Evolutionary conservation across 768 basidiomycete species (phyloP).

Genomic region (Suillus luteus): DNA sequence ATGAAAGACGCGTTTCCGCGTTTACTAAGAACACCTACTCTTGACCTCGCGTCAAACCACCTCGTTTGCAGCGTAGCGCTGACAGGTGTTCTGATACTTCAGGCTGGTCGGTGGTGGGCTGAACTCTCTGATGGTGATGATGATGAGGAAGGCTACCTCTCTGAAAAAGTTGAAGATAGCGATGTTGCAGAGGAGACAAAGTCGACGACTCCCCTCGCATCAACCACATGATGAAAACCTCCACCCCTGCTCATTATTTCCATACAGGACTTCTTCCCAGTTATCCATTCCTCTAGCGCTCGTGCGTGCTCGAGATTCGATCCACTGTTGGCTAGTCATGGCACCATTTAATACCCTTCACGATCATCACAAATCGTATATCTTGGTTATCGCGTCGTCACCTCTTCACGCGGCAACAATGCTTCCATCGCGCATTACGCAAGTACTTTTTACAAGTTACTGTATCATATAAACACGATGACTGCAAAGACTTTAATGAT

Average conservation of each 20-base stretch:
- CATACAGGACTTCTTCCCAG: background rate
- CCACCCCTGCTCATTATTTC: background rate
- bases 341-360: constrained; percentile 3
- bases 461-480: background rate
- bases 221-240: background rate
- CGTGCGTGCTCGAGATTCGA: background rate
- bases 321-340: background rate
- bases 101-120: constrained; percentile 85
- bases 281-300: background rate
- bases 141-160: constrained; percentile 40
- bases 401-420: too few species aligned
- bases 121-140: constrained; percentile 71
- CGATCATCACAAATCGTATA: background rate
- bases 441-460: background rate
- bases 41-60: constrained; percentile 81
- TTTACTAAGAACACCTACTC: constrained; percentile 58
- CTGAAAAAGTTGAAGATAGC: constrained; percentile 32
- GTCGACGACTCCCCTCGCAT: constrained; percentile 10
- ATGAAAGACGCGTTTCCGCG: constrained; percentile 63
- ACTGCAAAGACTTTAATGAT: background rate
- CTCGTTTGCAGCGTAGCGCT: constrained; percentile 87
- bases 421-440: background rate
- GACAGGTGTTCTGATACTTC: constrained; percentile 82
- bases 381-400: background rate
- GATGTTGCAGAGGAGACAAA: constrained; percentile 13